Percentiles rank a stretch among this genome's conserved stretches.
These are phyloP conservation scores for Cubamyces lactineus DNA, from an alignment of 768 basidiomycete species.

Conservation along the genomic window DNA sequence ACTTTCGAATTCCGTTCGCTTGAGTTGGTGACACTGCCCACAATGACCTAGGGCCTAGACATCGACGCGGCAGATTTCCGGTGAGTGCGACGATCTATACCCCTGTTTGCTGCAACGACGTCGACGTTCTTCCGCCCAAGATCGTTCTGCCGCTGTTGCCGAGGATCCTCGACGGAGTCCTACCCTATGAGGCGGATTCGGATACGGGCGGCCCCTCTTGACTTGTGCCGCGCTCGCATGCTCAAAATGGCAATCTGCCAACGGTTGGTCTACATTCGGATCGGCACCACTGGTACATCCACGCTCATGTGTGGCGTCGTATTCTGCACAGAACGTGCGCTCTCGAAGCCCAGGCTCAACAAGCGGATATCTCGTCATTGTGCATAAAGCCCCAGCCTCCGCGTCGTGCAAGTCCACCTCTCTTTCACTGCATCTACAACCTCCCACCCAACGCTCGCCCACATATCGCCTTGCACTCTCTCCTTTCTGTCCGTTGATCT, in stretches of 20 bases:
- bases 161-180: neutral
- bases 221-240: neutral
- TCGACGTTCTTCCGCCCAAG: no score
- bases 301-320: neutral
- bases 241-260: neutral
- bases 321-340: neutral
- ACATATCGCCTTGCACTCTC: neutral
- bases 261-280: slow-evolving; percentile 1
- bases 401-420: neutral
- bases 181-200: neutral
- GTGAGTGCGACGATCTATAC: no score
- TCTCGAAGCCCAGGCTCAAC: no score
- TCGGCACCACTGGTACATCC: neutral
- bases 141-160: no score
- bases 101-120: no score
- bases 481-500: neutral
- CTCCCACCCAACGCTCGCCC: neutral
- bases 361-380: neutral
- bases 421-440: neutral
- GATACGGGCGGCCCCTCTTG: neutral
- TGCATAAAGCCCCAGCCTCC: neutral
- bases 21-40: no score
- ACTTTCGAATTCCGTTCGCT: no score
- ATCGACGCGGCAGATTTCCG: no score
- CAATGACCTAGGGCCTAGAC: no score